Conservation (phyloP, 78 protist genomes). For the Chrysochromulina tobinii region DNA sequence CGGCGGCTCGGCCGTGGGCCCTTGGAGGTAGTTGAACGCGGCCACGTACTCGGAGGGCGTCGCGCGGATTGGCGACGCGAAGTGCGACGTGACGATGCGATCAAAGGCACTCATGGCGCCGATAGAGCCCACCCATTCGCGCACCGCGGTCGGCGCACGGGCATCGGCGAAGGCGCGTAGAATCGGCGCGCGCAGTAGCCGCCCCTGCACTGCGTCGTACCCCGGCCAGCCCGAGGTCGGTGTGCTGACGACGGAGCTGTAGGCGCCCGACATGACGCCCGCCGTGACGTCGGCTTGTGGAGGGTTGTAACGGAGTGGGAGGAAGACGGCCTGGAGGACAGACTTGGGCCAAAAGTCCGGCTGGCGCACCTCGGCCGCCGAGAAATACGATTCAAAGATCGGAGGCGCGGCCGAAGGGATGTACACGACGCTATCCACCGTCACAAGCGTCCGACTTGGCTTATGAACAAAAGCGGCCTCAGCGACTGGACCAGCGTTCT, state of each 20-base stretch:
- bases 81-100: not conserved
- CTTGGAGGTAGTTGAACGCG: not conserved
- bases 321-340: not conserved
- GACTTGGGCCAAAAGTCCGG: not conserved
- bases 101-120: not conserved
- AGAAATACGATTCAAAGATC: not conserved
- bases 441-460: not conserved
- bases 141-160: not conserved
- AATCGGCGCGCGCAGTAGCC: not conserved
- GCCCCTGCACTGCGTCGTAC: not conserved
- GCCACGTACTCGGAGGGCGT: not conserved
- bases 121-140: not conserved
- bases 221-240: not conserved
- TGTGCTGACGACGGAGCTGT: no score
- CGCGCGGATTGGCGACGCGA: not conserved
- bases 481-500: not conserved
- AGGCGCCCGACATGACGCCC: no score
- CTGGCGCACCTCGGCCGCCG: not conserved
- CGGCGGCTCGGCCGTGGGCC: not conserved
- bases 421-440: not conserved
- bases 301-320: not conserved
- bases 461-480: not conserved
- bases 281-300: no score
- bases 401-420: not conserved
- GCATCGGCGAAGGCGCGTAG: conserved; percentile 5